phyloP scores from a whole-genome alignment of 108 stramenopile species.

The Cyclostephanos invisitatus region DNA sequence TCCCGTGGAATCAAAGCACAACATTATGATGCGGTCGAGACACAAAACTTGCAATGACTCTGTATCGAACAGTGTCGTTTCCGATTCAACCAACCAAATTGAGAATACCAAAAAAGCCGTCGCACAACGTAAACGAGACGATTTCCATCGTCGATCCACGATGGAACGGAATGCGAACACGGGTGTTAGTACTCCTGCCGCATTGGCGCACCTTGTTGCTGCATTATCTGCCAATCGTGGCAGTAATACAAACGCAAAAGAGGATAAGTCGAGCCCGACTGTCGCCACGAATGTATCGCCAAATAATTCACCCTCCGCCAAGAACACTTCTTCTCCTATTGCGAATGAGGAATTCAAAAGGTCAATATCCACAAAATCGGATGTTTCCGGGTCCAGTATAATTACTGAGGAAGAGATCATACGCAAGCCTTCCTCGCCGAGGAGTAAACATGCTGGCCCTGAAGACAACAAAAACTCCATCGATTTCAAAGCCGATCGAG shows the following conservation, averaged over 20 bases:
- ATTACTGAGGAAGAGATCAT: constrained; percentile 6
- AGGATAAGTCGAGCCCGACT: neutral
- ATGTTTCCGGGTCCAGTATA: constrained; percentile 2
- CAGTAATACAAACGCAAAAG: neutral
- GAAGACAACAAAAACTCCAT: neutral
- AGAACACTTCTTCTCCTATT: neutral
- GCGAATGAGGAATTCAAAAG: neutral
- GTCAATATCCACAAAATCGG: neutral
- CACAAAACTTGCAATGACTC: constrained; percentile 1
- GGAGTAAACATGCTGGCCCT: neutral
- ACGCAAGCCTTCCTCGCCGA: neutral
- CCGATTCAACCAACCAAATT: constrained; percentile 12
- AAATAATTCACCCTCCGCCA: neutral
- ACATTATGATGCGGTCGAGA: constrained; percentile 19
- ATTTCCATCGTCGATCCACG: neutral
- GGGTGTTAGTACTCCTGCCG: neutral
- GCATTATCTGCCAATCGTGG: neutral
- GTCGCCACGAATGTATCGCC: neutral
- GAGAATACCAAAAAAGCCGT: constrained; percentile 7
- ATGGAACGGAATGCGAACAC: constrained; percentile 2
- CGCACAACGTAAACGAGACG: neutral
- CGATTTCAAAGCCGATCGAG: too few relatives aligned
- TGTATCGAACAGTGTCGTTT: constrained; percentile 9
- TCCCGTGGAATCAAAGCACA: constrained; percentile 20
- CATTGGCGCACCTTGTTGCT: neutral